Percentiles rank a stretch among this genome's conserved stretches.
phyloP scores from a whole-genome alignment of 352 stramenopile species.

The Phytophthora pseudosyringae region DNA sequence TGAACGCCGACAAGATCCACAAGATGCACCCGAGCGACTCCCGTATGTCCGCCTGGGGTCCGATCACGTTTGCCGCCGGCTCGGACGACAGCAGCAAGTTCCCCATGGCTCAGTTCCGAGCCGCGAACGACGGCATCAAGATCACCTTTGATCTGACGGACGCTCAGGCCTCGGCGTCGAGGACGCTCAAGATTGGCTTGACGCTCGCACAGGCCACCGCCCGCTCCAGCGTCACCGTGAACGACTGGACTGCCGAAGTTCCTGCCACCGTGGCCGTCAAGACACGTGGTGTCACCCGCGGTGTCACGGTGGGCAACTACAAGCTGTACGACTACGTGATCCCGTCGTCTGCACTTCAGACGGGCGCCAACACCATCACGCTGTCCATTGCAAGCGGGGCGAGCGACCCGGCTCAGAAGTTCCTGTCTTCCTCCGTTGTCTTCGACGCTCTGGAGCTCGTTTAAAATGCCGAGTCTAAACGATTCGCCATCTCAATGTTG shows the following conservation, averaged over 20 bases:
- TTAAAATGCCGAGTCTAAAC: conserved; percentile 10
- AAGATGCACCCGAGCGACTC: conserved; percentile 55
- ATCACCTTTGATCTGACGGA: conserved; percentile 44
- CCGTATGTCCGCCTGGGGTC: conserved; percentile 41
- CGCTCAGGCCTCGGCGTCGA: conserved; percentile 23
- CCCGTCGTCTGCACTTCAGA: conserved; percentile 41
- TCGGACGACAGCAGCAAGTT: conserved; percentile 35
- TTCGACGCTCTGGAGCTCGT: conserved; percentile 59
- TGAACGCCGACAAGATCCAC: conserved; percentile 63
- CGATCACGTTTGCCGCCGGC: conserved; percentile 32
- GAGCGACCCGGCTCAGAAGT: conserved; percentile 45
- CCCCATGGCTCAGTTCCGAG: conserved; percentile 54
- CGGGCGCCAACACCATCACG: conserved; percentile 44
- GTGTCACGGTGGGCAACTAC: conserved; percentile 54
- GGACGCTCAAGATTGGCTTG: conserved; percentile 49
- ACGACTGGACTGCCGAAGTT: conserved; percentile 37
- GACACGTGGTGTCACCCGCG: conserved; percentile 55
- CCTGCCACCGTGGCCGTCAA: conserved; percentile 42
- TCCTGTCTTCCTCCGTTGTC: conserved; percentile 48
- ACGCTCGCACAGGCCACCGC: conserved; percentile 44
- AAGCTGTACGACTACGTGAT: conserved; percentile 59
- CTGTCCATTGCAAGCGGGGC: conserved; percentile 53
- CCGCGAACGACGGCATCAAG: conserved; percentile 37
- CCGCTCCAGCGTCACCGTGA: conserved; percentile 40
- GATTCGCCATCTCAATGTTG: too few species aligned